A percentile compares a stretch with the other conserved stretches of the same genome.
phyloP scores from a whole-genome alignment of 768 basidiomycete species.

The Termitomyces sp. region DNA sequence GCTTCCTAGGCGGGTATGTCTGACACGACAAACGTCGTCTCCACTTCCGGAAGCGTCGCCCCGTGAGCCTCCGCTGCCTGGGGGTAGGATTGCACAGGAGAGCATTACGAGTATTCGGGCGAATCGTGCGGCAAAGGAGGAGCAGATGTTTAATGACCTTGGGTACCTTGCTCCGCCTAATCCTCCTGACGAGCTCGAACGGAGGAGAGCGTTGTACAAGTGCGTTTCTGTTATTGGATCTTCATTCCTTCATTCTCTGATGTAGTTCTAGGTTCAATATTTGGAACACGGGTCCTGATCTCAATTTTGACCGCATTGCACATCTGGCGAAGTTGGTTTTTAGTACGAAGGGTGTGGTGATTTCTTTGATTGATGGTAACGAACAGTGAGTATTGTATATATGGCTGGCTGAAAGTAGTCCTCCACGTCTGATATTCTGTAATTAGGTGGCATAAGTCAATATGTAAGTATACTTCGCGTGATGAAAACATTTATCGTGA shows the following conservation, averaged over 20 bases:
- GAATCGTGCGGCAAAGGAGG: slow-evolving; percentile 59
- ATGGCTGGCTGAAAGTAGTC: neutral
- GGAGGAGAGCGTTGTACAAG: slow-evolving; percentile 84
- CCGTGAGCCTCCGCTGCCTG: slow-evolving; percentile 29
- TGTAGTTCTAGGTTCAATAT: slow-evolving; percentile 70
- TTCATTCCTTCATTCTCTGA: neutral
- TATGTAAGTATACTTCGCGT: slow-evolving; percentile 48
- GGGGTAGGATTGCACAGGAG: slow-evolving; percentile 27
- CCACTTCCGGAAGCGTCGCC: slow-evolving; percentile 47
- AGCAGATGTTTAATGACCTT: slow-evolving; percentile 58
- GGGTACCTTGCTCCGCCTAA: slow-evolving; percentile 78
- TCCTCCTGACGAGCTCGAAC: slow-evolving; percentile 80
- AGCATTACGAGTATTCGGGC: slow-evolving; percentile 25
- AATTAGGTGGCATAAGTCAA: slow-evolving; percentile 82
- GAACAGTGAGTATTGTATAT: slow-evolving; percentile 61
- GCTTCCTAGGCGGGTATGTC: slow-evolving; percentile 45
- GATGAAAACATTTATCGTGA: neutral
- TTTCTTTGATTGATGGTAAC: slow-evolving; percentile 79
- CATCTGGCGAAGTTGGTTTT: slow-evolving; percentile 94
- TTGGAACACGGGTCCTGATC: slow-evolving; percentile 80
- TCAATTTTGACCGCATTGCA: slow-evolving; percentile 91
- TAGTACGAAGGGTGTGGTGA: slow-evolving; percentile 79
- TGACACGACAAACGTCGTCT: slow-evolving; percentile 62
- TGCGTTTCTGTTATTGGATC: slow-evolving; percentile 28
- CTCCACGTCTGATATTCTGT: neutral